Conservation (phyloP, 192 early-diverging fungal genomes). For the Rhizophagus prolifer region DNA sequence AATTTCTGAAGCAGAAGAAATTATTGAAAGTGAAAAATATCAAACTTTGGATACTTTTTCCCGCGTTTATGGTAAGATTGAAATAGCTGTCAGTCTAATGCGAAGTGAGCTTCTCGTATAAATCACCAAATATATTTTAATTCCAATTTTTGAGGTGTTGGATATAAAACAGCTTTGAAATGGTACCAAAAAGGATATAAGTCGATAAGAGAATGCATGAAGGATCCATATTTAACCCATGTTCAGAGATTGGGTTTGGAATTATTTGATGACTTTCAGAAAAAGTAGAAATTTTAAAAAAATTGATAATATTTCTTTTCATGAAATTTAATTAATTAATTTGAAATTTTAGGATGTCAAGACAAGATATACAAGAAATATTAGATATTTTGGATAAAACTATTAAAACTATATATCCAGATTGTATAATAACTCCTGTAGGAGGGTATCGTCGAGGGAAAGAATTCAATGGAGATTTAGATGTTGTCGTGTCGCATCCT, state of each 20-base stretch:
- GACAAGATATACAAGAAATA: conserved; percentile 38
- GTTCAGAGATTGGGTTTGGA: conserved; percentile 30
- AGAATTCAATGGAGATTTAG: conserved; percentile 37
- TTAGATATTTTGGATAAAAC: conserved; percentile 33
- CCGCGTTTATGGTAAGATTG: conserved; percentile 30
- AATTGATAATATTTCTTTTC: too few species aligned
- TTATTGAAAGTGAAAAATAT: conserved; percentile 21
- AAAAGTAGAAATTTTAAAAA: too few species aligned
- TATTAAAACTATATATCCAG: conserved; percentile 15
- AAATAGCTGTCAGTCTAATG: neutral
- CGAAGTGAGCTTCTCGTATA: neutral
- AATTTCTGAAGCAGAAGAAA: conserved; percentile 32
- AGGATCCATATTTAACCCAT: conserved; percentile 29
- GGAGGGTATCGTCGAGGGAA: conserved; percentile 41
- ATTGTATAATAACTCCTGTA: conserved; percentile 29
- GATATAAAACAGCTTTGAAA: conserved; percentile 15
- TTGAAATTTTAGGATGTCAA: conserved; percentile 27
- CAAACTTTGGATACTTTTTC: conserved; percentile 26
- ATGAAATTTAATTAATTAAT: neutral
- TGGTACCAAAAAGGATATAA: conserved; percentile 38
- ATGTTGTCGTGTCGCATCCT: conserved; percentile 34
- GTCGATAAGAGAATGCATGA: conserved; percentile 28
- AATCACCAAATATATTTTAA: too few species aligned
- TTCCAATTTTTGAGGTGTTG: conserved; percentile 24
- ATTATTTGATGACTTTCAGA: conserved; percentile 31